Evolutionary conservation across 2,329 filamentous ascomycete genomes (phyloP), one percentile per base, ranked within the genome.

Genomic region (Ceratocystiopsis brevicomis): DNA sequence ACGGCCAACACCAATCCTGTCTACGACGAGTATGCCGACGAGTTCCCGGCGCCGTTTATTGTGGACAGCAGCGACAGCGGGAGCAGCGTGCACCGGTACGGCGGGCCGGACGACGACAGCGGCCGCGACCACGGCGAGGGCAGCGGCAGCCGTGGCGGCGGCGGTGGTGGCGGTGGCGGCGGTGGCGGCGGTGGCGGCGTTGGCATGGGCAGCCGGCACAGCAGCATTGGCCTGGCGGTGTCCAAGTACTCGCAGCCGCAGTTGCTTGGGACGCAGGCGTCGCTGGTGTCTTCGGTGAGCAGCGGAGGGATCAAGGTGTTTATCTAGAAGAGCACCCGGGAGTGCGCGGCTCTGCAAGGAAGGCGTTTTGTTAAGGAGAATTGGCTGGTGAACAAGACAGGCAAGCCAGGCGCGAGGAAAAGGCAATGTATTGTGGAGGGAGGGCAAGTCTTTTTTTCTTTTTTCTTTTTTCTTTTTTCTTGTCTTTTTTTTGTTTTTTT

Each of bases 221-320:
- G 36, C 30, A 39, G 17, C 39, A 44, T 48, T 16, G 47, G 47
- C n/a, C 15, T 47, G 35, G 47, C 48, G 13, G 44, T 50, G 34
- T 48, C 46, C 38, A 40, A 40, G 39, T 50, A 49, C 38, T 39
- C 48, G 13, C 42, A 47, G 21, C 35, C 45, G 17, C 40, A 42
- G 19, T 18, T 47, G 39, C 25, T 30, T 8, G 25, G 25, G 25
- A 30, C 48, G 41, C 48, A 39, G 35, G 41, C 38, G 37, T 48
- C 48, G 16, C n/a, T 42, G 34, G 41, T 18, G 38, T 50, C 47
- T 30, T 16, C 35, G 15, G 45, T 39, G 14, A 46, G 48, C 44
- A 48, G 48, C 42, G 45, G 25, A 2, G 25, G 44, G 6, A 39
- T 43, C 21, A 38, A 43, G 40, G 46, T 44, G 6, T 49, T 48